Evolutionary conservation across 371 early-diverging fungal genomes (phyloP).

Genomic region (Parasitella parasitica): DNA sequence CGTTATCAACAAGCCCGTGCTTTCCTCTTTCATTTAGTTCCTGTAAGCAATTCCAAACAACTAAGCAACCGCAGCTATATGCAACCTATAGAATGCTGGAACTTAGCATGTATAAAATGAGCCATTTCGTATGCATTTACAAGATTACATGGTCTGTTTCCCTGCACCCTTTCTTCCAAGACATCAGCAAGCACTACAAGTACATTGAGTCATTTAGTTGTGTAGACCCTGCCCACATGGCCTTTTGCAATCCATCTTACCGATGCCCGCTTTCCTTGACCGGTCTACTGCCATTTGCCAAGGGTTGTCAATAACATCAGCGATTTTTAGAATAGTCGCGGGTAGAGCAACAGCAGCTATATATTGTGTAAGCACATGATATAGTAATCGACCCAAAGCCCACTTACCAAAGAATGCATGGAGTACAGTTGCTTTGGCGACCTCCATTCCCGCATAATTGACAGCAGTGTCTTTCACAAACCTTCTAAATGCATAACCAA

Average conservation of each 20-base stretch:
- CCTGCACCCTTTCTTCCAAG: slow-evolving; percentile 80
- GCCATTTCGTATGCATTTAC: too few species aligned
- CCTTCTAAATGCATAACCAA: slow-evolving; percentile 77
- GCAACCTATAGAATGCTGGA: too few species aligned
- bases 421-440: slow-evolving; percentile 84
- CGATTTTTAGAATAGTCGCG: slow-evolving; percentile 51
- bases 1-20: slow-evolving; percentile 57
- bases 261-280: slow-evolving; percentile 85
- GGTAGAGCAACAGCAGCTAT: slow-evolving; percentile 85
- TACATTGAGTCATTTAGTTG: neutral
- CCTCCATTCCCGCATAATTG: slow-evolving; percentile 80
- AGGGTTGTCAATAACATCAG: slow-evolving; percentile 84
- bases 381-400: neutral
- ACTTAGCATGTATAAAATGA: too few species aligned
- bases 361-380: neutral
- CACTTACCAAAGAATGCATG: slow-evolving; percentile 61
- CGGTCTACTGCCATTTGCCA: slow-evolving; percentile 88
- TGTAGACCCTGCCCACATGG: neutral
- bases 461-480: slow-evolving; percentile 86
- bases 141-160: slow-evolving; percentile 88
- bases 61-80: slow-evolving; percentile 90
- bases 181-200: slow-evolving; percentile 76
- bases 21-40: slow-evolving; percentile 71
- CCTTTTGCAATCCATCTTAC: slow-evolving; percentile 21
- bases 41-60: slow-evolving; percentile 85